Evolutionary conservation across 2,329 filamentous ascomycete species (phyloP).

Genomic region (Colletotrichum echinochloae): DNA sequence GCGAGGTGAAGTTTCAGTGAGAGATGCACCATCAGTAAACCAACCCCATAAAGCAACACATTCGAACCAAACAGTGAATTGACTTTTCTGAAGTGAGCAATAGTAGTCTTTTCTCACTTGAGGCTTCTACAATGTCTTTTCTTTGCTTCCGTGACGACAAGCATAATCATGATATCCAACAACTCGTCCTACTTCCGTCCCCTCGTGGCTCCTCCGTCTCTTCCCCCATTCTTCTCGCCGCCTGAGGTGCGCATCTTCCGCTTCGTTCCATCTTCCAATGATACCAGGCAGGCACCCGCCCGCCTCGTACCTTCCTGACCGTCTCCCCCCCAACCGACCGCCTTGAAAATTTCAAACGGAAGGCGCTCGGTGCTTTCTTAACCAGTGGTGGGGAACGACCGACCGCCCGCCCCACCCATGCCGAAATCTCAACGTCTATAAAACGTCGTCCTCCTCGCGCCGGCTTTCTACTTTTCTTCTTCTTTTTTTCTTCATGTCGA

Average conservation of each 20-base stretch:
- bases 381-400: neutral
- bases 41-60: too few species aligned
- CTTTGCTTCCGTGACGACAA: neutral
- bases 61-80: neutral
- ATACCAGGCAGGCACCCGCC: neutral
- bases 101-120: neutral
- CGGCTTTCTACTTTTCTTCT: conserved; percentile 52
- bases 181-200: neutral
- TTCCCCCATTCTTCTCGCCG: neutral
- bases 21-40: neutral
- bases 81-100: neutral
- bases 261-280: neutral
- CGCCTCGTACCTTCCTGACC: neutral
- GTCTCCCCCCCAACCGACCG: neutral
- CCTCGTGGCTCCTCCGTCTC: neutral
- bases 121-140: neutral
- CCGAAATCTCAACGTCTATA: conserved; percentile 51
- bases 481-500: conserved; percentile 69
- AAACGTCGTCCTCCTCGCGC: conserved; percentile 48
- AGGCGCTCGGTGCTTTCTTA: neutral
- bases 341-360: conserved; percentile 3
- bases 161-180: neutral
- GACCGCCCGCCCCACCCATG: neutral
- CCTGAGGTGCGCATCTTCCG: neutral
- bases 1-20: neutral